phyloP scores from a whole-genome alignment of 2,329 filamentous ascomycete species.

The Pseudogymnoascus verrucosus region DNA sequence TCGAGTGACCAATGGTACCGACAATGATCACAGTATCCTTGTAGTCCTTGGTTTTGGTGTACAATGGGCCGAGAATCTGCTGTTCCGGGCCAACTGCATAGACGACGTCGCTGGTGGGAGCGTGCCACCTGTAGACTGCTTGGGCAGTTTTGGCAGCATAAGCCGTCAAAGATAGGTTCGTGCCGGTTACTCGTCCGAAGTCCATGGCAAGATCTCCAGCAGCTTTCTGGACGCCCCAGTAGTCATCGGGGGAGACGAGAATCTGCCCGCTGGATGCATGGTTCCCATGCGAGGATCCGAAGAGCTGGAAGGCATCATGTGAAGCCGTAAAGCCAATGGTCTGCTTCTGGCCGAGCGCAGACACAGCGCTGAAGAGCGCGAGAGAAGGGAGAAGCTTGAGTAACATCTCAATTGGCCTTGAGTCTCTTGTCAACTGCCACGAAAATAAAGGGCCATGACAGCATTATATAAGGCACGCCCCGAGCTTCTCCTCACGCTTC shows the following conservation, averaged over 20 bases:
- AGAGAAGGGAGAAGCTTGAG: constrained; percentile 16
- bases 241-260: constrained; percentile 50
- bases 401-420: constrained; percentile 13
- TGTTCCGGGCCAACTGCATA: constrained; percentile 36
- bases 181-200: constrained; percentile 63
- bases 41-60: constrained; percentile 31
- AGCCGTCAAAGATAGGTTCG: constrained; percentile 44
- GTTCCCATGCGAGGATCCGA: not conserved
- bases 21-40: constrained; percentile 48
- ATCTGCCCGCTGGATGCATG: constrained; percentile 39
- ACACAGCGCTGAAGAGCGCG: constrained; percentile 17
- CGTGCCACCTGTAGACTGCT: not conserved
- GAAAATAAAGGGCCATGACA: constrained; percentile 13
- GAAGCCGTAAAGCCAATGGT: constrained; percentile 34
- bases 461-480: constrained; percentile 8
- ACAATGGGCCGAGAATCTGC: constrained; percentile 39
- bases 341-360: constrained; percentile 41
- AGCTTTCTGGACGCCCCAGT: constrained; percentile 60
- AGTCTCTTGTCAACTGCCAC: constrained; percentile 1
- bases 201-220: constrained; percentile 60
- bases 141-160: constrained; percentile 14
- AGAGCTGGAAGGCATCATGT: constrained; percentile 14
- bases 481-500: constrained; percentile 11
- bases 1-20: constrained; percentile 59
- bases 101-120: constrained; percentile 1